Conservation (phyloP, 2,329 filamentous ascomycete genomes). For the Fusarium zealandicum region DNA sequence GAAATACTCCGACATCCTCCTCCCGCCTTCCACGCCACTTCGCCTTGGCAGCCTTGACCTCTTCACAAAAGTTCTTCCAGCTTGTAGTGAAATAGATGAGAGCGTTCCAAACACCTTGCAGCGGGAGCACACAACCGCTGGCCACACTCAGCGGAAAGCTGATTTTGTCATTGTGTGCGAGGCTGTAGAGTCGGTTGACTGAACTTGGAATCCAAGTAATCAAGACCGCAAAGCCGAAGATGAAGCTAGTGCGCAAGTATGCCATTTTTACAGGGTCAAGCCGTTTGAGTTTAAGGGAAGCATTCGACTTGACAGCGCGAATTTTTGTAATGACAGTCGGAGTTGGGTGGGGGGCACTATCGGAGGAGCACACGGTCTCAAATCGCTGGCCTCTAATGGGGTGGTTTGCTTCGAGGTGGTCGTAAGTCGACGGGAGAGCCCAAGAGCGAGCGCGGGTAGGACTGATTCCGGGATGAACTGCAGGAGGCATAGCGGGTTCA, state of each 20-base stretch:
- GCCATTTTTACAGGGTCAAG: constrained; percentile 65
- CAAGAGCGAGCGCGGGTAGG: constrained; percentile 37
- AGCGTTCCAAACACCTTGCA: constrained; percentile 83
- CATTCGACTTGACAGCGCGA: constrained; percentile 38
- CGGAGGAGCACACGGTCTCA: constrained; percentile 43
- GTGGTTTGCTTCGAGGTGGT: constrained; percentile 22
- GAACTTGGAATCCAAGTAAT: constrained; percentile 72
- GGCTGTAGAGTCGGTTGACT: constrained; percentile 74
- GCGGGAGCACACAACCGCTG: constrained; percentile 74
- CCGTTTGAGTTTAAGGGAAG: constrained; percentile 44
- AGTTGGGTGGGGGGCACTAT: constrained; percentile 20
- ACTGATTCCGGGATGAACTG: constrained; percentile 23
- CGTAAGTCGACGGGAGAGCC: constrained; percentile 28
- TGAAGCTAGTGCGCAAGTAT: constrained; percentile 66
- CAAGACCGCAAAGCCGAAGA: constrained; percentile 65
- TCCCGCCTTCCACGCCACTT: constrained; percentile 12
- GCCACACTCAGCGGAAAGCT: constrained; percentile 72
- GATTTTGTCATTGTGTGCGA: constrained; percentile 58
- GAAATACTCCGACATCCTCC: constrained; percentile 21
- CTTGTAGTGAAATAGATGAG: constrained; percentile 77
- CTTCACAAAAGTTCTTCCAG: constrained; percentile 50
- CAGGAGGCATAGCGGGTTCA: constrained; percentile 16
- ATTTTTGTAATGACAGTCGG: constrained; percentile 35
- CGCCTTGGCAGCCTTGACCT: constrained; percentile 27
- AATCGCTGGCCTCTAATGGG: constrained; percentile 35